Evolutionary conservation across 495 filamentous ascomycete species (phyloP), one percentile per base, ranked within the genome.

Genomic region (Talaromyces stipitatus): DNA sequence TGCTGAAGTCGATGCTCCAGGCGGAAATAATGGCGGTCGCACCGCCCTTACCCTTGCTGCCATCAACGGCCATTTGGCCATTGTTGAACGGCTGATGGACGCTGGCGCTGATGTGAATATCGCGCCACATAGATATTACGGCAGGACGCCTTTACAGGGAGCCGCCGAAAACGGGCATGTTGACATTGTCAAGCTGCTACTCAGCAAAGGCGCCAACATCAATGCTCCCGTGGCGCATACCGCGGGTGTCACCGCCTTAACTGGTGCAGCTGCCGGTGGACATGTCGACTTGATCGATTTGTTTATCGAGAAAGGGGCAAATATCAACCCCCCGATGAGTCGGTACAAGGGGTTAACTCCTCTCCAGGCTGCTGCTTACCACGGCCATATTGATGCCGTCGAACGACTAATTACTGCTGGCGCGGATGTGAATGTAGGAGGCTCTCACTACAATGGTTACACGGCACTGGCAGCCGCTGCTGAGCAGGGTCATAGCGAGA

Each of bases 1-100:
- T 23, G 58, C 58, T 1, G 55, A 57, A 16, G 55, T 60, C 27
- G 29, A 60, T 57, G 45, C 53, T 20, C 30, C 30, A 16, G 32
- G 36, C 24, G 58, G 58, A 20, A 54, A 60, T n/a, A 38, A 58
- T 29, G 38, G 36, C 23, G 55, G 55, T 18, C 43, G 55, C 67
- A 63, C 7, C 55, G 66, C 18, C 52, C 62, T 50, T 54, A 64
- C 3, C 70, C 63, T 46, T 73, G 75, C 43, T 64, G 63, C 52
- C 79, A 78, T n/a, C 69, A 75, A 6, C 56, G 60, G 48, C 76
- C 68, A 60, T 80, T 77, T 28, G 7, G 45, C 8, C 12, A 43
- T 60, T 3, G 58, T 60, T 12, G 38, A 58, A 36, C 29, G 54
- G 2, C 24, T 60, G 16, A 6, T 60, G 1, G 45, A 58, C 14